A percentile compares a stretch with the other conserved stretches of the same genome.
phyloP scores from a whole-genome alignment of 345 rosid genomes.

The sweet orange (Citrus sinensis) region DNA sequence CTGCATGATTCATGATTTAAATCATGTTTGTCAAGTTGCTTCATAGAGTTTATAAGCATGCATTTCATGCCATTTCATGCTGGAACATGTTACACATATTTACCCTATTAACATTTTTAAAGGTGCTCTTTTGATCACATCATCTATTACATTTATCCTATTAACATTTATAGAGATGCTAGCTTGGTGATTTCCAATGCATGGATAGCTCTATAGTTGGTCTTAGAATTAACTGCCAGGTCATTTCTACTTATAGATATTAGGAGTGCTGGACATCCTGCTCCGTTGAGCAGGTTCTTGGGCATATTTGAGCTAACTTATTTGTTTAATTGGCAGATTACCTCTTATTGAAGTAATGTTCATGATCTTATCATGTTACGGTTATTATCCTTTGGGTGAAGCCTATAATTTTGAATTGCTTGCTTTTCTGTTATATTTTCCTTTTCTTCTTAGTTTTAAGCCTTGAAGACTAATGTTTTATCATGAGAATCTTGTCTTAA shows the following conservation, averaged over 20 bases:
- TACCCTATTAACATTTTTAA: not conserved
- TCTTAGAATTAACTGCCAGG: not conserved
- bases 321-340: not conserved
- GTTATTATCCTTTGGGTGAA: not conserved
- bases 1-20: constrained; percentile 16
- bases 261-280: not conserved
- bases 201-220: not conserved
- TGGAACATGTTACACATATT: not conserved
- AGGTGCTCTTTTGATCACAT: not conserved
- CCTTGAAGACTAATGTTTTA: not conserved
- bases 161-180: too few species aligned
- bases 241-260: not conserved
- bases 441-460: not conserved
- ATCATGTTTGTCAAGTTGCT: constrained; percentile 11
- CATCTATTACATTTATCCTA: too few species aligned
- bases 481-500: constrained; percentile 17
- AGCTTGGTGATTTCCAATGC: not conserved
- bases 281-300: not conserved
- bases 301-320: not conserved
- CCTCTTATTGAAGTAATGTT: not conserved
- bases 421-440: not conserved
- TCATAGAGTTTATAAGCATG: not conserved
- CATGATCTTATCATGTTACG: not conserved
- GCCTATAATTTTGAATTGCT: not conserved
- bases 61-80: not conserved